Conservation (phyloP, 495 filamentous ascomycete species). For the Xylaria cubensis region DNA sequence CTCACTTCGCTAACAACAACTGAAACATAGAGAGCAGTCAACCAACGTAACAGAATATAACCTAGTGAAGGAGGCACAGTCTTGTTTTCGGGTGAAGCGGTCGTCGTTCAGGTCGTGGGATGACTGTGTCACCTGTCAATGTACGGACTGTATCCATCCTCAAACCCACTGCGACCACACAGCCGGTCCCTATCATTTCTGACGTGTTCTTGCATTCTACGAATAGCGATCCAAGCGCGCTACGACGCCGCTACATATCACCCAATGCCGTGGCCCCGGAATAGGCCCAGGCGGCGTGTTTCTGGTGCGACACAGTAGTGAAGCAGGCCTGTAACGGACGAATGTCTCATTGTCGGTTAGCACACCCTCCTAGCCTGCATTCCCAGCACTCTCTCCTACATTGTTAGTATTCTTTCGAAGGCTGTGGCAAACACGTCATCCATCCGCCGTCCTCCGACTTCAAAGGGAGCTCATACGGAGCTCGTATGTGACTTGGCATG, state of each 20-base stretch:
- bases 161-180: constrained; percentile 26
- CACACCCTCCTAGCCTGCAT: constrained; percentile 9
- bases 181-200: constrained; percentile 19
- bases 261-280: constrained; percentile 30
- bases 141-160: constrained; percentile 21
- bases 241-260: constrained; percentile 22
- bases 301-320: constrained; percentile 21
- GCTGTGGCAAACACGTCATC: constrained; percentile 5
- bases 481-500: background rate
- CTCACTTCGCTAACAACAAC: background rate
- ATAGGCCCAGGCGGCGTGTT: constrained; percentile 17
- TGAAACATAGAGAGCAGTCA: background rate
- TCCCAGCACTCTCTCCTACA: background rate
- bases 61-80: too few species aligned
- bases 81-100: background rate
- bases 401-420: background rate
- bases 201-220: constrained; percentile 28
- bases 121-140: constrained; percentile 21
- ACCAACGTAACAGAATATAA: constrained; percentile 8
- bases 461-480: constrained; percentile 3
- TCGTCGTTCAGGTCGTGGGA: background rate
- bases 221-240: constrained; percentile 17
- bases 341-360: constrained; percentile 18
- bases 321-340: constrained; percentile 10
- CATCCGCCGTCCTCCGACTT: background rate